Evolutionary conservation across 2,329 filamentous ascomycete genomes (phyloP).

Genomic region (Monosporascus sp.): DNA sequence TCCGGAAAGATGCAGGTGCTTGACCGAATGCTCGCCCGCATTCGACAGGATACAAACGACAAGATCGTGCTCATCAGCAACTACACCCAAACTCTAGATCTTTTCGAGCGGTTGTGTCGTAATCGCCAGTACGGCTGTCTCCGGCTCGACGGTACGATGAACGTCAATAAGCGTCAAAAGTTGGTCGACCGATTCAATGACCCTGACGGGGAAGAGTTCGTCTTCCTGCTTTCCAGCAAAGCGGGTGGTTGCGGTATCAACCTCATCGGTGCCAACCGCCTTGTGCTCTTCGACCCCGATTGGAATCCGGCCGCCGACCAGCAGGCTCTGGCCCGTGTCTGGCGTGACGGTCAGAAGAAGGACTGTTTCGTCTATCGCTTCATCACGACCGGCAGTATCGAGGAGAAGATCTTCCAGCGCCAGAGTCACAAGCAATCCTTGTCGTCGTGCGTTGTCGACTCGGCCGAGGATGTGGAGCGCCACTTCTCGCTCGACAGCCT

Average conservation of each 20-base stretch:
- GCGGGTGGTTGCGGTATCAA: constrained; percentile 91
- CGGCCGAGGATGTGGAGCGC: constrained; percentile 91
- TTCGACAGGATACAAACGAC: constrained; percentile 93
- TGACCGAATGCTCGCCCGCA: constrained; percentile 95
- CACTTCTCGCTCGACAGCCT: constrained; percentile 92
- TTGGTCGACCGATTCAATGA: constrained; percentile 98
- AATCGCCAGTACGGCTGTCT: constrained; percentile 78
- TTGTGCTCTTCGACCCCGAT: constrained; percentile 90
- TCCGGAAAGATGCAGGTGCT: constrained; percentile 98
- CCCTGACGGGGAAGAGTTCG: constrained; percentile 80
- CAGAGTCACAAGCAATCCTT: constrained; percentile 97
- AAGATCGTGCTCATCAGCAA: constrained; percentile 99
- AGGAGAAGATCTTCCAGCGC: constrained; percentile 98
- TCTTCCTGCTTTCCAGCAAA: constrained; percentile 95
- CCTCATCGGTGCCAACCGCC: constrained; percentile 72
- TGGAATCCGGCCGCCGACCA: constrained; percentile 99
- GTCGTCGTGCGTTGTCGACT: constrained; percentile 94
- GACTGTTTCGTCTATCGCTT: constrained; percentile 99
- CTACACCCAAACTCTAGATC: constrained; percentile 91
- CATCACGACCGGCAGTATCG: constrained; percentile 94
- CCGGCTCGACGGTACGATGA: constrained; percentile 94
- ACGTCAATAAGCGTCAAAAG: constrained; percentile 93
- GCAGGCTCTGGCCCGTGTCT: constrained; percentile 92
- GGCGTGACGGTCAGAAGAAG: constrained; percentile 98
- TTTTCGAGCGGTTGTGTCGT: constrained; percentile 89